phyloP scores from a whole-genome alignment of 2,329 filamentous ascomycete genomes.

The Aureobasidium zeae region DNA sequence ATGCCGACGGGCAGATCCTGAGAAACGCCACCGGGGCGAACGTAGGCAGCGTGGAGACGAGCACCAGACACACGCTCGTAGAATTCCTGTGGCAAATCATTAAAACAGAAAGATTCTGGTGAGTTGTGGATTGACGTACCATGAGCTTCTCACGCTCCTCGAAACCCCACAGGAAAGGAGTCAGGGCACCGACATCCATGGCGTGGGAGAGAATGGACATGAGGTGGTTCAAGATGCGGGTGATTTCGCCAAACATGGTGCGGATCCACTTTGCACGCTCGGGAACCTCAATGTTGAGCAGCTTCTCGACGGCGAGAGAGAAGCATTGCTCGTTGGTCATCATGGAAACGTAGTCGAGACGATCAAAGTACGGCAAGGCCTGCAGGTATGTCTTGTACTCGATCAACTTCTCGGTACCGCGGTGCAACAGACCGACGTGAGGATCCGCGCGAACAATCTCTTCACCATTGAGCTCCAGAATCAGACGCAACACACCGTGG shows the following conservation, averaged over 20 bases:
- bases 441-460: constrained; percentile 95
- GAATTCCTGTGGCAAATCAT: constrained; percentile 63
- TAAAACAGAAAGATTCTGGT: constrained; percentile 6
- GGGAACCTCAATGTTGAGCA: constrained; percentile 92
- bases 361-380: constrained; percentile 96
- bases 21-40: constrained; percentile 90
- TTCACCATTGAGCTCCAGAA: constrained; percentile 95
- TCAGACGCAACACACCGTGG: constrained; percentile 94
- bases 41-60: constrained; percentile 92
- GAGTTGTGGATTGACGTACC: constrained; percentile 48
- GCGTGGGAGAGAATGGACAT: constrained; percentile 97
- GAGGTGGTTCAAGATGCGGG: constrained; percentile 86
- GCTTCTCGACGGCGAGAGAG: constrained; percentile 90
- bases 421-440: constrained; percentile 90
- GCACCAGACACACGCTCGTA: constrained; percentile 98
- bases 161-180: constrained; percentile 98
- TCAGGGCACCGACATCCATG: constrained; percentile 97
- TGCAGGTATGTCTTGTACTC: constrained; percentile 99
- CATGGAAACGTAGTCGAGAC: constrained; percentile 98
- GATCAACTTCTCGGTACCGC: constrained; percentile 98
- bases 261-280: constrained; percentile 94
- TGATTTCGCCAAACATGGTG: constrained; percentile 91
- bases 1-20: constrained; percentile 91
- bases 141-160: constrained; percentile 99
- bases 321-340: constrained; percentile 99